A percentile compares a stretch with the other conserved stretches of the same genome.
phyloP scores from a whole-genome alignment of 768 basidiomycete species.

The Sarcodon aspratus region DNA sequence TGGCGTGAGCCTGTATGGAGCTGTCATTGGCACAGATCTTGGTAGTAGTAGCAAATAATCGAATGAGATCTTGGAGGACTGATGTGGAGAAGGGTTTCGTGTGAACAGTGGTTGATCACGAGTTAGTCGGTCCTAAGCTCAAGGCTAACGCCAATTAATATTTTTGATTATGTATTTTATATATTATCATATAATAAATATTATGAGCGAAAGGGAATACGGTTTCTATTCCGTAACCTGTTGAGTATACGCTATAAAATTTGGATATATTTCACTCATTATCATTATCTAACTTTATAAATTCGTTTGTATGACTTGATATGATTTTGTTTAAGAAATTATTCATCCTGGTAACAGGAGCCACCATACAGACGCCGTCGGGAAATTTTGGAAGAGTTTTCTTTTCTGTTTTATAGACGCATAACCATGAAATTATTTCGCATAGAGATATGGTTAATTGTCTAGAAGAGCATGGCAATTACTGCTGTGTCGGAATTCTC shows the following conservation, averaged over 20 bases:
- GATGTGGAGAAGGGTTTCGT: conserved; percentile 84
- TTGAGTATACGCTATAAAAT: no score
- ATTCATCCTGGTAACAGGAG: conserved; percentile 66
- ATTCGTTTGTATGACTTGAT: no score
- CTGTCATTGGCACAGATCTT: conserved; percentile 80
- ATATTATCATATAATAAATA: no score
- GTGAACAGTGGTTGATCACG: conserved; percentile 81
- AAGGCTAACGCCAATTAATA: no score
- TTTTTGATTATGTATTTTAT: no score
- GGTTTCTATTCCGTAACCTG: conserved; percentile 72
- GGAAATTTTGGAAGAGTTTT: conserved; percentile 68
- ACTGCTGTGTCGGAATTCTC: conserved; percentile 63
- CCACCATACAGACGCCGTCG: conserved; percentile 47
- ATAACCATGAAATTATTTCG: conserved; percentile 48
- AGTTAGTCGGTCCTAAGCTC: conserved; percentile 81
- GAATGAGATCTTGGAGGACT: conserved; percentile 79
- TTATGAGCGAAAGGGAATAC: conserved; percentile 76
- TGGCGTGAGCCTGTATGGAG: conserved; percentile 64
- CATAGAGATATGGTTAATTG: conserved; percentile 47
- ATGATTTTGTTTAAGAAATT: no score
- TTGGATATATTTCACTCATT: no score
- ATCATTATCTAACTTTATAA: no score
- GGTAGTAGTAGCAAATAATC: conserved; percentile 86
- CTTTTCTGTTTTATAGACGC: conserved; percentile 66
- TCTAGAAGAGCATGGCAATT: conserved; percentile 61